Conservation (phyloP, 768 basidiomycete species). For the Rhodosporidiobolus sp. region DNA sequence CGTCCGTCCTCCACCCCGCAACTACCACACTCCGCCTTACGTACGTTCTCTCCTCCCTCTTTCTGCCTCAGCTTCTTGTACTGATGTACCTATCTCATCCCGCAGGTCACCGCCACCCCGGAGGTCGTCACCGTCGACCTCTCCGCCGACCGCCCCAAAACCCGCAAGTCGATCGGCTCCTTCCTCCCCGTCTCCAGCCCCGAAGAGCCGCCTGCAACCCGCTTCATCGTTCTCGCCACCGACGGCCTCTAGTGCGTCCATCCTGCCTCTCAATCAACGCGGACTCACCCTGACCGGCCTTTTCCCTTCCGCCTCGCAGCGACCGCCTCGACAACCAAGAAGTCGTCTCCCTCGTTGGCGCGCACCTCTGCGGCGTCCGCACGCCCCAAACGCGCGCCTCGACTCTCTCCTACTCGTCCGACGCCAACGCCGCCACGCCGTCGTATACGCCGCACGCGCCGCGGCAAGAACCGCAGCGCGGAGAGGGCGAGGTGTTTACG, state of each 20-base stretch:
- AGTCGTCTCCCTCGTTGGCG: slow-evolving; percentile 79
- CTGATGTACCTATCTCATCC: neutral
- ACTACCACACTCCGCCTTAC: slow-evolving; percentile 86
- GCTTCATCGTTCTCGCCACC: slow-evolving; percentile 85
- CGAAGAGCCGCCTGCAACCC: slow-evolving; percentile 49
- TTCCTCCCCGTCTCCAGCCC: slow-evolving; percentile 35
- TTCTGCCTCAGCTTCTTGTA: neutral
- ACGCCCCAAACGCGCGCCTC: slow-evolving; percentile 41
- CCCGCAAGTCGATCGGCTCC: slow-evolving; percentile 38
- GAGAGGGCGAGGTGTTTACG: slow-evolving; percentile 35
- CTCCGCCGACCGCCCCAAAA: slow-evolving; percentile 37
- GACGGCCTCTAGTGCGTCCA: slow-evolving; percentile 62
- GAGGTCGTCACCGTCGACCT: slow-evolving; percentile 65
- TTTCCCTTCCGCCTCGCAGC: slow-evolving; percentile 40
- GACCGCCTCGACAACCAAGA: slow-evolving; percentile 68
- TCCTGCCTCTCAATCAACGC: neutral
- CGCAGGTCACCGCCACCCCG: slow-evolving; percentile 61
- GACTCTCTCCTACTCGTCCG: slow-evolving; percentile 30
- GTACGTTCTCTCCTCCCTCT: slow-evolving; percentile 50
- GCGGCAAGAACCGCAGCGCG: slow-evolving; percentile 49
- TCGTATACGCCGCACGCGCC: slow-evolving; percentile 56
- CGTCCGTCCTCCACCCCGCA: slow-evolving; percentile 52
- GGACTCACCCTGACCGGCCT: neutral
- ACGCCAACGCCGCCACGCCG: slow-evolving; percentile 53
- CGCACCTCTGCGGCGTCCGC: slow-evolving; percentile 67